Conservation (phyloP, 2,329 filamentous ascomycete genomes). For the Arachnomyces sp. region DNA sequence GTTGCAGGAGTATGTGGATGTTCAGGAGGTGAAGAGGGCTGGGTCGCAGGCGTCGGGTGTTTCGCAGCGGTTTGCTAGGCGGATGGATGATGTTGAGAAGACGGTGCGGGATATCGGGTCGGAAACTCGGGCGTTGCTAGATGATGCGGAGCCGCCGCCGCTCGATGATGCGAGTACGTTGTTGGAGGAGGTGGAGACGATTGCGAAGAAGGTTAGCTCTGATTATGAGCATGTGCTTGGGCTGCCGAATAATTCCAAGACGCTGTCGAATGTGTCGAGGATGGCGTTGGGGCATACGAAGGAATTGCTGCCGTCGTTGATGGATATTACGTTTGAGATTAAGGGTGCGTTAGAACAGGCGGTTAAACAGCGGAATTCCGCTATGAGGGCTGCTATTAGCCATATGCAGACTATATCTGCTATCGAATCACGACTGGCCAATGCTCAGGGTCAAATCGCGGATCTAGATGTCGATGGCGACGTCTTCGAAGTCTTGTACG, state of each 20-base stretch:
- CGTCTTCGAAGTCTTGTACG: constrained; percentile 69
- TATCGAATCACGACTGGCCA: constrained; percentile 66
- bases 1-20: constrained; percentile 67
- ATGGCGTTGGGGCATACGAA: constrained; percentile 56
- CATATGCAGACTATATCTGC: constrained; percentile 77
- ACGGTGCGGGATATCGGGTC: constrained; percentile 52
- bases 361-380: constrained; percentile 58
- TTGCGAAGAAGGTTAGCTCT: constrained; percentile 76
- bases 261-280: constrained; percentile 53
- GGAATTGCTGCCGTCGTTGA: constrained; percentile 53
- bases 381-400: constrained; percentile 56
- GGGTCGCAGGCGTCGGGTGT: constrained; percentile 55
- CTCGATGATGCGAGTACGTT: constrained; percentile 59
- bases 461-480: constrained; percentile 67
- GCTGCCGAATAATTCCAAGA: constrained; percentile 59
- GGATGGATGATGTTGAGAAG: constrained; percentile 54
- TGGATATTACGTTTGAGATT: constrained; percentile 49
- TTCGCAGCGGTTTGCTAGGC: constrained; percentile 51
- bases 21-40: constrained; percentile 62
- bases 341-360: constrained; percentile 40
- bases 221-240: constrained; percentile 72
- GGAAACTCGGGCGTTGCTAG: constrained; percentile 38
- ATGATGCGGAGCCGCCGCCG: constrained; percentile 36
- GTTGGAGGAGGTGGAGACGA: constrained; percentile 73
- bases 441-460: constrained; percentile 63